A percentile compares a stretch with the other conserved stretches of the same genome.
Conservation (phyloP, 257 asterid species). For the Ligustrum vulgare region DNA sequence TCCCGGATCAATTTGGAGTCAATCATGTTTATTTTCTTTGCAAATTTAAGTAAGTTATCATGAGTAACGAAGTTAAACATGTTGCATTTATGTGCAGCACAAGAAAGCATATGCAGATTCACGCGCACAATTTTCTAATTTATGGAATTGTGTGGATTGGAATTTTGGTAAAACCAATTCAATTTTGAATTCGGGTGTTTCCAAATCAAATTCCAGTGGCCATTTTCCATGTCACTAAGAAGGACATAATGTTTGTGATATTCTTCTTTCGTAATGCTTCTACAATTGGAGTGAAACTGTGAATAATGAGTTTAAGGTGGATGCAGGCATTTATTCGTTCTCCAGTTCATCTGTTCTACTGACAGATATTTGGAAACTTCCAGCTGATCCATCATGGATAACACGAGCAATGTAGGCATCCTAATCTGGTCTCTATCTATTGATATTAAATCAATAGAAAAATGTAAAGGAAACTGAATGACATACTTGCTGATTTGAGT, state of each 20-base stretch:
- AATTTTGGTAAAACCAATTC: not conserved
- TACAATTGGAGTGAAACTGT: not conserved
- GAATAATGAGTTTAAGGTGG: slow-evolving; percentile 18
- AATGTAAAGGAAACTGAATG: not conserved
- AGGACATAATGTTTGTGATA: not conserved
- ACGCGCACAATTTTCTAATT: not conserved
- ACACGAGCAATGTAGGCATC: slow-evolving; percentile 46
- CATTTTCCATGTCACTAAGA: not conserved
- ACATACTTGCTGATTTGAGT: not conserved
- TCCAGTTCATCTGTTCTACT: slow-evolving; percentile 22
- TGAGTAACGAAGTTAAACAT: not conserved
- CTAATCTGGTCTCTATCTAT: slow-evolving; percentile 4
- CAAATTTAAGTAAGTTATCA: not conserved
- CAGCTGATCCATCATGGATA: slow-evolving; percentile 44
- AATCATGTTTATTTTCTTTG: not conserved
- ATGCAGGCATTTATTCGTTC: slow-evolving; percentile 36
- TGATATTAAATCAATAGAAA: not conserved
- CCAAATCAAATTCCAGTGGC: not conserved
- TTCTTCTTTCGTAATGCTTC: slow-evolving; percentile 20
- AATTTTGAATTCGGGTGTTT: not conserved
- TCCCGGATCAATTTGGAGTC: not conserved
- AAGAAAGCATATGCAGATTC: not conserved
- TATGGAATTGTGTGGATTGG: not conserved
- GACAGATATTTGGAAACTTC: slow-evolving; percentile 22
- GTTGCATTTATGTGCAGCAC: not conserved